Evolutionary conservation across 345 rosid genomes (phyloP), one percentile per base, ranked within the genome.

Genomic region (Pistacia vera): DNA sequence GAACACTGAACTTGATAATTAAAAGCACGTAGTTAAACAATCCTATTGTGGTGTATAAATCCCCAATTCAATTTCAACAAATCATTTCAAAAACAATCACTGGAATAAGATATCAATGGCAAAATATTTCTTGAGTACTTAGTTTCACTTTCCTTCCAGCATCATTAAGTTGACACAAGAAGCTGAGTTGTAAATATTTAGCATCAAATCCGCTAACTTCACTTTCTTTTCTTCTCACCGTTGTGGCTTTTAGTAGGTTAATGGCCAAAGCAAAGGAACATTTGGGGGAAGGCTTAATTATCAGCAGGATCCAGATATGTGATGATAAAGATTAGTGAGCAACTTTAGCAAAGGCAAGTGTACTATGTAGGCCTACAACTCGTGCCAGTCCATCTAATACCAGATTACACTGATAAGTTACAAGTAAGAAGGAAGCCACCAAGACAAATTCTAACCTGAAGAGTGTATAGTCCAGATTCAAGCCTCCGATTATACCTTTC

Each of bases 401-500:
- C 38, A 71, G 52, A 78, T 44, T 59, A 22, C 10, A 66, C n/a
- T 12, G 22, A 72, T 41, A 46, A 52, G 14, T 20, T 18, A 41
- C 54, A 66, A 51, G n/a, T 41, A 8, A 41, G 46, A 41, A 41
- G 6, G 46, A 35, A 66, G 13, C 38, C 59, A 25, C 22, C 12
- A 16, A 28, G 8, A 78, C 44, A 33, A 69, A 72, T 57, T 59
- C 86, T 72, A 77, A 95, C 99, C 99, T 93, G 98, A 74, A 95
- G 98, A 73, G 96, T 90, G 86, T 95, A 95, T 22, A 93, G 91
- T 78, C 98, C 99, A 84, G 96, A 90, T 81, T 93, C 99, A 36
- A 95, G 92, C 82, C 79, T 91, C 68, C 95, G 82, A 54, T 85
- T 93, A 84, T 93, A 93, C 62, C 77, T 90, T 83, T 93, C 98